These are phyloP conservation scores for Themeda triandra DNA, from an alignment of 176 grass and related monocot genomes.

Conservation along the genomic window DNA sequence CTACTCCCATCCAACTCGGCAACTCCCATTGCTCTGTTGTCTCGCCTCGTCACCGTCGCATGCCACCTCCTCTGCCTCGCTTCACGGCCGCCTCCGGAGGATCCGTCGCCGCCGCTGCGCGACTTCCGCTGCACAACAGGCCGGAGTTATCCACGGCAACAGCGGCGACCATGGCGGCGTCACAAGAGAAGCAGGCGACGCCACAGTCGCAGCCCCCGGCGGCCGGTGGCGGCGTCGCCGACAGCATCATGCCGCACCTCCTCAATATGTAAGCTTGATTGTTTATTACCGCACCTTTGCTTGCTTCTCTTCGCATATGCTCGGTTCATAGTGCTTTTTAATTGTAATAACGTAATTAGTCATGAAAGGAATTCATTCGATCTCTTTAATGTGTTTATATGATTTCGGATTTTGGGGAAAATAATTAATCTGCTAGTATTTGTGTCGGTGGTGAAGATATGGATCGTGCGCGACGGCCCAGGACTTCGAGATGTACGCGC, in stretches of 20 bases:
- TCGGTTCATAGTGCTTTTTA: not conserved
- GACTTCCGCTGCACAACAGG: not conserved
- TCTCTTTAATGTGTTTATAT: not conserved
- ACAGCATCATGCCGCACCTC: slow-evolving; percentile 42
- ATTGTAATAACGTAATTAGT: no score
- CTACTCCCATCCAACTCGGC: no score
- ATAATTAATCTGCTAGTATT: fast-evolving
- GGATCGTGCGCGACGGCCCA: slow-evolving; percentile 33
- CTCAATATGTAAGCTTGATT: slow-evolving; percentile 31
- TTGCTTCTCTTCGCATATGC: not conserved
- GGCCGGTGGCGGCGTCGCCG: not conserved
- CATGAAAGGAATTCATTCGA: no score
- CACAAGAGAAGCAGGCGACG: not conserved
- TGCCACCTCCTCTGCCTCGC: not conserved
- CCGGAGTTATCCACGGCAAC: not conserved
- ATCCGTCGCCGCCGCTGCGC: no score
- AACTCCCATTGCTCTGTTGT: no score
- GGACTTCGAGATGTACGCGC: slow-evolving; percentile 41
- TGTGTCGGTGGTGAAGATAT: not conserved
- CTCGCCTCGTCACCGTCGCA: not conserved
- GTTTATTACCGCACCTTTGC: no score
- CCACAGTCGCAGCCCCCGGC: not conserved
- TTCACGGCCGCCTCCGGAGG: not conserved
- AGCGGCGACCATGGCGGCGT: not conserved
- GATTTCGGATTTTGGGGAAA: not conserved